A percentile compares a stretch with the other conserved stretches of the same genome.
Evolutionary conservation across 2,329 filamentous ascomycete genomes (phyloP).

Genomic region (Fusarium succisae): DNA sequence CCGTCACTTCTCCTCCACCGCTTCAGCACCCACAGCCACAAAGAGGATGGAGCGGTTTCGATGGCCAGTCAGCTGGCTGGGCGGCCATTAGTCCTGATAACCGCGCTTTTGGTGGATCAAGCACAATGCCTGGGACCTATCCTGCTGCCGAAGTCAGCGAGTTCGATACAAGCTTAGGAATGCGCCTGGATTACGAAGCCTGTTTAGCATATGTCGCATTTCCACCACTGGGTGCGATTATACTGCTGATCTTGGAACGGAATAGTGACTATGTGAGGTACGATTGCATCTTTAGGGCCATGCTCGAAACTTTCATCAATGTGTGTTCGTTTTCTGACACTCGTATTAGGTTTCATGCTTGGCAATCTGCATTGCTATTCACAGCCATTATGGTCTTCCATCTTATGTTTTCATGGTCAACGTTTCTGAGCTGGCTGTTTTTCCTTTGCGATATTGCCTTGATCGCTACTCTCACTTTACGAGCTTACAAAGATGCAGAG

Average conservation of each 20-base stretch:
- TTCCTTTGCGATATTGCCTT: constrained; percentile 78
- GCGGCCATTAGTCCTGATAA: constrained; percentile 34
- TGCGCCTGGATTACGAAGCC: constrained; percentile 90
- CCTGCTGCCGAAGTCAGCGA: constrained; percentile 70
- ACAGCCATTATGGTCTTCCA: constrained; percentile 79
- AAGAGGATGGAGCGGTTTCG: constrained; percentile 59
- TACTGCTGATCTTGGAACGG: constrained; percentile 86
- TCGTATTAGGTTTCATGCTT: constrained; percentile 84
- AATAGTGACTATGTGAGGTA: constrained; percentile 97
- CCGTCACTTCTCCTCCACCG: constrained; percentile 53
- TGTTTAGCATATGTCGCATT: constrained; percentile 86
- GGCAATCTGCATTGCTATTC: constrained; percentile 90
- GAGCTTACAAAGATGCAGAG: constrained; percentile 85
- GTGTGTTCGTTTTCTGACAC: constrained; percentile 11
- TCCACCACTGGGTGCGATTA: constrained; percentile 85
- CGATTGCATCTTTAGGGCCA: constrained; percentile 35
- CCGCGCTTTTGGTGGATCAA: constrained; percentile 35
- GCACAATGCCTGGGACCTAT: constrained; percentile 50
- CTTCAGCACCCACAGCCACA: constrained; percentile 65
- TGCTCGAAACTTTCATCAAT: background rate
- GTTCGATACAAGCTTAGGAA: constrained; percentile 89
- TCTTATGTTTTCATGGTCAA: constrained; percentile 86
- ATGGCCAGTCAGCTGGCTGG: constrained; percentile 50
- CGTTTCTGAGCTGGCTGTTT: constrained; percentile 83
- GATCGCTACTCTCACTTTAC: constrained; percentile 79